Conservation (phyloP, 768 basidiomycete species). For the Chalciporus chontae region DNA sequence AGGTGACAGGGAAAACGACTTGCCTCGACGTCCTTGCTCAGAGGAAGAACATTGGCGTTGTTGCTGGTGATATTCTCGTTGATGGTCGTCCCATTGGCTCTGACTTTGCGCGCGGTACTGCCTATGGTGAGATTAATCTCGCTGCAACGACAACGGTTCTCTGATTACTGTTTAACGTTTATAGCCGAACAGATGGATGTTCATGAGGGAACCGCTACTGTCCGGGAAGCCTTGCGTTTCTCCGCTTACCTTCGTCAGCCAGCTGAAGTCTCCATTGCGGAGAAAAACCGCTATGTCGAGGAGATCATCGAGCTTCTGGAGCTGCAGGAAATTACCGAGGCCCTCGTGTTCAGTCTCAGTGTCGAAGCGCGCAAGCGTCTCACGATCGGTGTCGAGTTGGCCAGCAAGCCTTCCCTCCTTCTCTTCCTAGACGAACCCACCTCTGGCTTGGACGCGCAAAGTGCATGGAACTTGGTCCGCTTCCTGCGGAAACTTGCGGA, state of each 20-base stretch:
- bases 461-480: slow-evolving; percentile 47
- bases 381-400: slow-evolving; percentile 60
- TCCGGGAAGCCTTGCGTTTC: slow-evolving; percentile 76
- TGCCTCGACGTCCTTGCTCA: slow-evolving; percentile 56
- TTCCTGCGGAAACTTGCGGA: slow-evolving; percentile 52
- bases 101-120: slow-evolving; percentile 63
- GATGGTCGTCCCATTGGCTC: slow-evolving; percentile 49
- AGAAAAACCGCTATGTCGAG: slow-evolving; percentile 75
- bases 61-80: slow-evolving; percentile 51
- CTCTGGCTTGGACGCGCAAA: slow-evolving; percentile 51
- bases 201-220: slow-evolving; percentile 71
- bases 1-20: slow-evolving; percentile 42
- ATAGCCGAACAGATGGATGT: slow-evolving; percentile 72
- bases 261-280: slow-evolving; percentile 51
- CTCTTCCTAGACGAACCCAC: slow-evolving; percentile 64
- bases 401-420: slow-evolving; percentile 50
- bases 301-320: slow-evolving; percentile 65
- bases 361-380: slow-evolving; percentile 52
- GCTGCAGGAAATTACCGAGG: slow-evolving; percentile 56
- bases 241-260: slow-evolving; percentile 82
- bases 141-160: no score
- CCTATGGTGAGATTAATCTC: not conserved
- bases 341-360: slow-evolving; percentile 54
- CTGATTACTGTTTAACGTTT: no score
- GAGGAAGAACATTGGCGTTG: slow-evolving; percentile 43